Percentiles rank a stretch among this genome's conserved stretches.
Evolutionary conservation across 306 rosid species (phyloP).

Genomic region (Cercis canadensis): DNA sequence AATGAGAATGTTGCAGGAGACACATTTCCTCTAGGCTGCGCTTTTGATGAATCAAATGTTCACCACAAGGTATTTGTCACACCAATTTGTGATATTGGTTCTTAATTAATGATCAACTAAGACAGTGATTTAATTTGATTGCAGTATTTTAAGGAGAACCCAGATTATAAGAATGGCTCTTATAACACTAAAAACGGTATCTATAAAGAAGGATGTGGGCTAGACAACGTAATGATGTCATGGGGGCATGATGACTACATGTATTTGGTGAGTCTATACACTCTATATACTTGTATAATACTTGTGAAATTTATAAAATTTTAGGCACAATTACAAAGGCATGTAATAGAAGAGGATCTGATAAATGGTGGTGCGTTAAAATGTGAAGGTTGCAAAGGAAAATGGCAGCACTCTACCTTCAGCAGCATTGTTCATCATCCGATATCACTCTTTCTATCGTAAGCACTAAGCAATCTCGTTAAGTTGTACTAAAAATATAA

Average conservation of each 20-base stretch:
- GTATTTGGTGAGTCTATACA: conserved; percentile 54
- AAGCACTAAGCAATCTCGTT: conserved; percentile 11
- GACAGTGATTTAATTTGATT: background rate
- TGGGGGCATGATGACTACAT: conserved; percentile 84
- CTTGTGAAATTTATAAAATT: too few species aligned
- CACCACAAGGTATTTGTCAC: conserved; percentile 54
- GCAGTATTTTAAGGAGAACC: conserved; percentile 67
- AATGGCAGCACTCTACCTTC: conserved; percentile 58
- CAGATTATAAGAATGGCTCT: conserved; percentile 48
- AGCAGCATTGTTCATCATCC: conserved; percentile 64
- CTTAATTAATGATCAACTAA: background rate
- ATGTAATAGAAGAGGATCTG: too few species aligned
- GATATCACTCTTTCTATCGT: conserved; percentile 75
- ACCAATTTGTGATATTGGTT: too few species aligned
- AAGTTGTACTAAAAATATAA: background rate
- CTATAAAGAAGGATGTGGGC: conserved; percentile 61
- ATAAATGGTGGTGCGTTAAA: background rate
- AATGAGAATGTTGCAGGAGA: conserved; percentile 53
- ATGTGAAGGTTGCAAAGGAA: conserved; percentile 70
- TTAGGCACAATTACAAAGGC: background rate
- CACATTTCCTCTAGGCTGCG: conserved; percentile 77
- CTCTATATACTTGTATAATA: too few species aligned
- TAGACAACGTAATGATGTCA: conserved; percentile 57
- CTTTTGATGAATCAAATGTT: conserved; percentile 66
- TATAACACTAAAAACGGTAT: conserved; percentile 53